Percentiles rank a stretch among this genome's conserved stretches.
Evolutionary conservation across 169 alveolate species (phyloP).

Genomic region (Cytauxzoon felis): DNA sequence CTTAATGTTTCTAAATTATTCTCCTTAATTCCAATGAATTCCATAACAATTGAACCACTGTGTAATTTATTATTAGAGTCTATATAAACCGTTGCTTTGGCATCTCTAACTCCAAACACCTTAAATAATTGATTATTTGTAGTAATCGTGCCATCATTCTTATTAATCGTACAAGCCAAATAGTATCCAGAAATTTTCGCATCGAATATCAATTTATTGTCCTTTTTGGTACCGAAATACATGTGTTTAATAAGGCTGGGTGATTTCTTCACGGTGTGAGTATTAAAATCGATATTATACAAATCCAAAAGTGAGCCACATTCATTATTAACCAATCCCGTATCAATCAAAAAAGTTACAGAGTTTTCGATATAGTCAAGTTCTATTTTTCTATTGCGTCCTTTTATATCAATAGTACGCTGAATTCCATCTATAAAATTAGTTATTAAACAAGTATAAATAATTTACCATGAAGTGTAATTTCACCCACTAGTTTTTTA

Average conservation of each 20-base stretch:
- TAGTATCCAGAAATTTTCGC: constrained; percentile 9
- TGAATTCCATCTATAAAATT: no score
- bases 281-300: constrained; percentile 6
- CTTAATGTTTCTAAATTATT: constrained; percentile 3
- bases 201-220: neutral
- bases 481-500: constrained; percentile 15
- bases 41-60: constrained; percentile 13
- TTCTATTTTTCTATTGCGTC: no score
- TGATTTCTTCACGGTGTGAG: neutral
- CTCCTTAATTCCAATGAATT: neutral
- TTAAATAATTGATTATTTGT: neutral
- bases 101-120: constrained; percentile 26
- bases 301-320: constrained; percentile 23
- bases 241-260: constrained; percentile 7
- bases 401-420: no score
- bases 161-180: constrained; percentile 5
- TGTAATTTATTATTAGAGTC: neutral
- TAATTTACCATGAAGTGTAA: neutral
- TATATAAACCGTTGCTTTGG: constrained; percentile 7
- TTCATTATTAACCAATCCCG: neutral
- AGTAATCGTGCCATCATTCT: neutral
- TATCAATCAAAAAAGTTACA: constrained; percentile 1
- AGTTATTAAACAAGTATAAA: no score
- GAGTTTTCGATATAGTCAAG: no score
- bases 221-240: neutral